phyloP scores from a whole-genome alignment of 768 basidiomycete genomes.

The Auricularia heimuer region DNA sequence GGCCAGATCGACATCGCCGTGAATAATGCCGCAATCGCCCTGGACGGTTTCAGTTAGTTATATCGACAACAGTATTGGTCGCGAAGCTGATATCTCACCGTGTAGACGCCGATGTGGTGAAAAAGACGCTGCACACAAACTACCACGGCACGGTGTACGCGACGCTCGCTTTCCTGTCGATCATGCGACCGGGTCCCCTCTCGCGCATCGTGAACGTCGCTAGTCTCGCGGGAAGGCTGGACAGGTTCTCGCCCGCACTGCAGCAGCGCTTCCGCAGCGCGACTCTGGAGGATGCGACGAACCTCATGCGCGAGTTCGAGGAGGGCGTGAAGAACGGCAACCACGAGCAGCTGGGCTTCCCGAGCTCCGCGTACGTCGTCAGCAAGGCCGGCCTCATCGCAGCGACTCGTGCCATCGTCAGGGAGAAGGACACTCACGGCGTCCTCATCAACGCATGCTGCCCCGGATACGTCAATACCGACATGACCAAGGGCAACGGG shows the following conservation, averaged over 20 bases:
- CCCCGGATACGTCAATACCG: conserved; percentile 15
- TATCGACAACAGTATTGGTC: conserved; percentile 7
- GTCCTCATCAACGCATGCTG: conserved; percentile 15
- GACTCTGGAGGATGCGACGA: conserved; percentile 11
- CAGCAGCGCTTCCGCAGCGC: conserved; percentile 11
- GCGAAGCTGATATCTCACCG: background rate
- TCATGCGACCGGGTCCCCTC: background rate
- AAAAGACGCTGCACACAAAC: background rate
- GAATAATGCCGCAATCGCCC: conserved; percentile 14
- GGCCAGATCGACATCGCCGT: conserved; percentile 14
- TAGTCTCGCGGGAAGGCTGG: background rate
- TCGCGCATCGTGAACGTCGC: background rate
- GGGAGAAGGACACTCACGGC: conserved; percentile 1
- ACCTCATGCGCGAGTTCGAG: conserved; percentile 12
- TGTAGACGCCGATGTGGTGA: background rate
- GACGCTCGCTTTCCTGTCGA: background rate
- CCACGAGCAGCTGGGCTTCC: conserved; percentile 12
- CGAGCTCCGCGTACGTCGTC: conserved; percentile 12
- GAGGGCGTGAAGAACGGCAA: conserved; percentile 11
- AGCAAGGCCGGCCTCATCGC: conserved; percentile 12
- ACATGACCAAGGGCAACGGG: conserved; percentile 12
- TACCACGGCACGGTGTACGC: background rate
- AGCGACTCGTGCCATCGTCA: conserved; percentile 10
- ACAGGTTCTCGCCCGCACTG: background rate
- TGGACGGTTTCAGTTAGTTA: conserved; percentile 8